phyloP scores from a whole-genome alignment of 2,329 filamentous ascomycete species.

The Colletotrichum graminicola region DNA sequence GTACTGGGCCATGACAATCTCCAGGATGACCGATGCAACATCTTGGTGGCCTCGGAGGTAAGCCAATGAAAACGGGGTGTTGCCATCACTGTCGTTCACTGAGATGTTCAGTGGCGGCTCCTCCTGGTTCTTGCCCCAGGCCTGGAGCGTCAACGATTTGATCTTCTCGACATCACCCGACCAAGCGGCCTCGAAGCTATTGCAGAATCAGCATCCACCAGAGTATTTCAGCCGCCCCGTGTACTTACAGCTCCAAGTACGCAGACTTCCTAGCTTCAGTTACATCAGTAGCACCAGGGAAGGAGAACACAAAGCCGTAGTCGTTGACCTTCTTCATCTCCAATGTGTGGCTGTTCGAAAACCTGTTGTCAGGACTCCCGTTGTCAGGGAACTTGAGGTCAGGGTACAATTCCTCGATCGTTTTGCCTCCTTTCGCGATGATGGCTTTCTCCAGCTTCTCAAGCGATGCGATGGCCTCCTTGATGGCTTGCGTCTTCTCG shows the following conservation, averaged over 20 bases:
- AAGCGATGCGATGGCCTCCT: conserved; percentile 63
- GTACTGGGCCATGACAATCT: conserved; percentile 79
- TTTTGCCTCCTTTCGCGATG: conserved; percentile 71
- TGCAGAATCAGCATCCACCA: conserved; percentile 43
- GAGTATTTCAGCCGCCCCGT: not conserved
- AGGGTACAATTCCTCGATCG: conserved; percentile 74
- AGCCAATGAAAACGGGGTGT: conserved; percentile 76
- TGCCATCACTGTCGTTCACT: conserved; percentile 62
- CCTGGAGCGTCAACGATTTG: conserved; percentile 71
- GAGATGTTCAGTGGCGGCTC: conserved; percentile 74
- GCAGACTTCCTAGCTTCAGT: conserved; percentile 67
- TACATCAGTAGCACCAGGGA: conserved; percentile 65
- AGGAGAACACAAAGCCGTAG: conserved; percentile 65
- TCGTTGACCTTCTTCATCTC: conserved; percentile 47
- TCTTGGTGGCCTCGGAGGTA: conserved; percentile 74
- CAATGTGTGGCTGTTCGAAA: conserved; percentile 14
- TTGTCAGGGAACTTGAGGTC: conserved; percentile 52
- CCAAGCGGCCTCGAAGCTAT: conserved; percentile 80
- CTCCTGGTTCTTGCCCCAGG: conserved; percentile 66
- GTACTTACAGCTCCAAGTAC: conserved; percentile 73
- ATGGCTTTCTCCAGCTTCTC: conserved; percentile 68
- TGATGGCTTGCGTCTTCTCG: conserved; percentile 69
- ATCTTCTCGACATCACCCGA: conserved; percentile 74
- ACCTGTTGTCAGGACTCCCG: conserved; percentile 42
- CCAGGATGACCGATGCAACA: conserved; percentile 74